phyloP scores from a whole-genome alignment of 108 stramenopile species.

The Schizochytrium sp. region DNA sequence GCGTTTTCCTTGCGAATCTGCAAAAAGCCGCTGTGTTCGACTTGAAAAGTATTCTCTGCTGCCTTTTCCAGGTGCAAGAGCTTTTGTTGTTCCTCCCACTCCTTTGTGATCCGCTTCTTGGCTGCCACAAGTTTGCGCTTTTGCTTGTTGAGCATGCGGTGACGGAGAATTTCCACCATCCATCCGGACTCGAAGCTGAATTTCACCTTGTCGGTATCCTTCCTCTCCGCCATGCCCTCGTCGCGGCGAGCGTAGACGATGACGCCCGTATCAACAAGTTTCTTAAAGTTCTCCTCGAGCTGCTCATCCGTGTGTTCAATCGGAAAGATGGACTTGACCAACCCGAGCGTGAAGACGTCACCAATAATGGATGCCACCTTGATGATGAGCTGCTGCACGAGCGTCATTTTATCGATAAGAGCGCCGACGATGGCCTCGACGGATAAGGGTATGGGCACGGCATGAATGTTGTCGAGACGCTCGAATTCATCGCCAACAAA shows the following conservation, averaged over 20 bases:
- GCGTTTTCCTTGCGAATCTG: neutral
- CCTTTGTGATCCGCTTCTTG: neutral
- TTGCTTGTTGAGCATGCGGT: conserved; percentile 17
- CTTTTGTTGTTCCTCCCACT: neutral
- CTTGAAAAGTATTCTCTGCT: neutral
- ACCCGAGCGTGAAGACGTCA: neutral
- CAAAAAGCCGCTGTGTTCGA: neutral
- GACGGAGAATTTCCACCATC: neutral
- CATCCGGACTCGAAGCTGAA: neutral
- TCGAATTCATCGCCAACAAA: neutral
- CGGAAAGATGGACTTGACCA: neutral
- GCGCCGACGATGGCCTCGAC: neutral
- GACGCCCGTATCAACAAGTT: neutral
- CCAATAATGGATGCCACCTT: conserved; percentile 1
- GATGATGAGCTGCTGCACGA: conserved; percentile 5
- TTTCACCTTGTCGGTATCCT: neutral
- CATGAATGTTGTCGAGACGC: neutral
- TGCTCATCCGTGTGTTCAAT: neutral
- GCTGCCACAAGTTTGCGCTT: neutral
- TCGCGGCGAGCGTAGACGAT: neutral
- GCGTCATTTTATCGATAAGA: neutral
- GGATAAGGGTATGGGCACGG: neutral
- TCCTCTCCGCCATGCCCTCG: neutral
- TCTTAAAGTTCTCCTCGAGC: neutral
- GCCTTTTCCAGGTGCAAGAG: neutral